These are phyloP conservation scores for Alternaria gansuensis DNA, from an alignment of 2,329 filamentous ascomycete species.

Conservation along the genomic window DNA sequence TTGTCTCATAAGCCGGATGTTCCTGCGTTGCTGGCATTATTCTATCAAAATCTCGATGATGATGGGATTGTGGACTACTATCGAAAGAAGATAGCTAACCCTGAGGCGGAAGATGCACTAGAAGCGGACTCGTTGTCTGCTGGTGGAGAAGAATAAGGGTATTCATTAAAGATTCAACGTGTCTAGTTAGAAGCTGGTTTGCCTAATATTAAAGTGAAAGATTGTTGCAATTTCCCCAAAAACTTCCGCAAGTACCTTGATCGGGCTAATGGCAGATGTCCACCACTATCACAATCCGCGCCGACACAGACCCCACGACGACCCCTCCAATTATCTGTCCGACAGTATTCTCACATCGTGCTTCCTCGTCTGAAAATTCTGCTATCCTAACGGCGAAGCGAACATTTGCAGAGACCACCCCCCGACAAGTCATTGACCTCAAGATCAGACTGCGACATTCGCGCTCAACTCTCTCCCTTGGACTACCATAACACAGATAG, in stretches of 20 bases:
- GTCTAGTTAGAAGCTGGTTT: neutral
- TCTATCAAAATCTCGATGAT: neutral
- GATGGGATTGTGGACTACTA: neutral
- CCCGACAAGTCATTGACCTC: neutral
- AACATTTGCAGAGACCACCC: neutral
- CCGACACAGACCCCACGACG: neutral
- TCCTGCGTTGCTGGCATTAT: neutral
- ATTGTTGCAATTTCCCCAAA: neutral
- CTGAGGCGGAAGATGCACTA: neutral
- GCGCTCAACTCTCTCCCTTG: neutral
- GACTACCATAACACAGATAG: neutral
- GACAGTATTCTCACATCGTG: too few relatives aligned
- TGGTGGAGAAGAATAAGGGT: neutral
- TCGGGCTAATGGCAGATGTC: neutral
- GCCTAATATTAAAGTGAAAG: neutral
- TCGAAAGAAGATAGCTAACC: neutral
- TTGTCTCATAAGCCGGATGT: accelerated
- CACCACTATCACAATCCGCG: neutral
- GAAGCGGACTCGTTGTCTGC: too few relatives aligned
- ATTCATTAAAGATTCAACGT: neutral
- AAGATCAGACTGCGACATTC: neutral
- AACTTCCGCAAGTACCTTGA: neutral
- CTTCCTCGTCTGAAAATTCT: neutral
- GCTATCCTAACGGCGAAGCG: too few relatives aligned
- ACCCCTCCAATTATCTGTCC: neutral